Evolutionary conservation across 1,284 basidiomycete genomes (phyloP).

Genomic region (Leccinum angustisporum): DNA sequence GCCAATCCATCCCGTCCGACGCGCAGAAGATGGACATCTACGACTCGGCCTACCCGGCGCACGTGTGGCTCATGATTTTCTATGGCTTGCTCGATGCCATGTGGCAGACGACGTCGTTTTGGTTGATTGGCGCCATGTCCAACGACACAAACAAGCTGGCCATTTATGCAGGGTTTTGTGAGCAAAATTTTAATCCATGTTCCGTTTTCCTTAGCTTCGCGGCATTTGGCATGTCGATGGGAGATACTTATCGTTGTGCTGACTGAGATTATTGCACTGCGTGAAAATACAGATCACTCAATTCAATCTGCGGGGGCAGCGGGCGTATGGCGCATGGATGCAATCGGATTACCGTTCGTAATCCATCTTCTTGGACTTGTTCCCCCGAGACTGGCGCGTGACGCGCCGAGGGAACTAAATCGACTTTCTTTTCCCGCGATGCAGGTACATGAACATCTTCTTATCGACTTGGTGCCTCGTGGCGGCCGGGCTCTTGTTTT

Average conservation of each 20-base stretch:
- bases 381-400: neutral
- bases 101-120: constrained; percentile 43
- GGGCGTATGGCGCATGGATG: constrained; percentile 39
- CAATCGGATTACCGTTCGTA: constrained; percentile 26
- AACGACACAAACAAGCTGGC: constrained; percentile 41
- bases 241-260: neutral
- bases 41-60: constrained; percentile 32
- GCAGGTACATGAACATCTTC: constrained; percentile 25
- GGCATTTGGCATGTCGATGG: neutral
- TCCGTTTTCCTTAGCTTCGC: neutral
- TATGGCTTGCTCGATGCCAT: constrained; percentile 43
- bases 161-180: constrained; percentile 42
- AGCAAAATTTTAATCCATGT: constrained; percentile 5
- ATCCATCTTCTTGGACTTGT: neutral
- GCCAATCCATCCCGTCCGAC: constrained; percentile 3
- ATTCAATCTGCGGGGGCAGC: constrained; percentile 39
- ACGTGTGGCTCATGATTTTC: constrained; percentile 39
- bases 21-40: constrained; percentile 31
- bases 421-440: neutral
- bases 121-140: constrained; percentile 42
- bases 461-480: constrained; percentile 35
- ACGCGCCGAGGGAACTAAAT: neutral
- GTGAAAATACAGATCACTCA: constrained; percentile 30
- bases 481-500: constrained; percentile 29
- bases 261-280: neutral